These are phyloP conservation scores for Acanthamoeba pearcei DNA, from an alignment of 208 protist species.

Conservation along the genomic window DNA sequence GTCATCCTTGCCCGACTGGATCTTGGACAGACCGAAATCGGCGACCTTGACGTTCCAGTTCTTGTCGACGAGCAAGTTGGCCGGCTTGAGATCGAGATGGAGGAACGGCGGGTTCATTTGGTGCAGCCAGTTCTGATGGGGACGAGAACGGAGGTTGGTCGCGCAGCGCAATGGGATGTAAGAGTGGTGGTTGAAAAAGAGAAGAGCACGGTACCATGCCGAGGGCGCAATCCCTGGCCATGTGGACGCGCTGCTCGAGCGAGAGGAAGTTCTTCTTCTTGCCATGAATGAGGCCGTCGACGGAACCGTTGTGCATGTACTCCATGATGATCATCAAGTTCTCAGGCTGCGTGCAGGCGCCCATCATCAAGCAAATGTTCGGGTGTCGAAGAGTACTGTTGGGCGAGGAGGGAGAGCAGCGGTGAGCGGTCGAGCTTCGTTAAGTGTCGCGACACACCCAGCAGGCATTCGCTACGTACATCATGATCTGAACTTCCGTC, in stretches of 20 bases:
- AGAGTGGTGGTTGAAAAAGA: neutral
- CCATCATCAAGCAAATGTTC: constrained; percentile 63
- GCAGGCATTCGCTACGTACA: neutral
- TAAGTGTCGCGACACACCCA: too few relatives aligned
- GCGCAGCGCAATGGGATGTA: too few relatives aligned
- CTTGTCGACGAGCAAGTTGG: constrained; percentile 63
- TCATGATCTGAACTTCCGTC: constrained; percentile 72
- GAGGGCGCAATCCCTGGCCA: constrained; percentile 54
- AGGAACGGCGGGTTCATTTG: constrained; percentile 61
- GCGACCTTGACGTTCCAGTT: constrained; percentile 68
- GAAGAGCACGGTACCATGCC: constrained; percentile 20
- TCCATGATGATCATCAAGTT: constrained; percentile 70
- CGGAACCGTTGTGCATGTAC: constrained; percentile 55
- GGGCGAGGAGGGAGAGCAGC: neutral
- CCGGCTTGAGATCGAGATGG: constrained; percentile 64
- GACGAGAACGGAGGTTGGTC: neutral
- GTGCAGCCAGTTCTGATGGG: constrained; percentile 46
- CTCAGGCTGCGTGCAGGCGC: constrained; percentile 41
- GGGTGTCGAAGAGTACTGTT: constrained; percentile 28
- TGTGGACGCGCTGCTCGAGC: constrained; percentile 19
- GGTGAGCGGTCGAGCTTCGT: neutral
- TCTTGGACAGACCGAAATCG: constrained; percentile 65
- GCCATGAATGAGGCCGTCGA: constrained; percentile 23
- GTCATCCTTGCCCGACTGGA: constrained; percentile 56
- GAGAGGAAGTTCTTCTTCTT: constrained; percentile 60